Percentiles rank a stretch among this genome's conserved stretches.
Conservation (phyloP, 2,329 filamentous ascomycete genomes). For the Tetracladium maxilliforme region DNA sequence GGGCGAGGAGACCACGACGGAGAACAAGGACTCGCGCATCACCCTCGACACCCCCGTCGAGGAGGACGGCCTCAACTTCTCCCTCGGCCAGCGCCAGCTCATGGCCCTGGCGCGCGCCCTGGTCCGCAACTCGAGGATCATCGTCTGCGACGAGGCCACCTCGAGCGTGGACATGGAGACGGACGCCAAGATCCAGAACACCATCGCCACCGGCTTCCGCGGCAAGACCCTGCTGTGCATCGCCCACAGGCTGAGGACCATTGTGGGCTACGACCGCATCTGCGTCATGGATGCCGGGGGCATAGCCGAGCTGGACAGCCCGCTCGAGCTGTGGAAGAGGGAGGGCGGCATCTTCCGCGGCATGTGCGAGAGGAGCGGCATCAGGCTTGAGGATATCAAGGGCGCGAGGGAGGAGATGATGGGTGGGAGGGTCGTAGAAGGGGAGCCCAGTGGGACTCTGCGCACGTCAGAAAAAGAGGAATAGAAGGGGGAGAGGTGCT, state of each 20-base stretch:
- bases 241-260: constrained; percentile 81
- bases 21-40: constrained; percentile 38
- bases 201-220: constrained; percentile 71
- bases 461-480: no score
- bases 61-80: constrained; percentile 93
- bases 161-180: constrained; percentile 91
- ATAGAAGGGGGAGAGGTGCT: no score
- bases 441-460: no score
- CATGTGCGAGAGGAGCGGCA: constrained; percentile 52
- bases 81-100: constrained; percentile 83
- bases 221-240: constrained; percentile 87
- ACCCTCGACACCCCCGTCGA: constrained; percentile 77
- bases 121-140: constrained; percentile 77
- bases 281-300: constrained; percentile 86
- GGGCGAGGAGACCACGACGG: constrained; percentile 6
- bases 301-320: constrained; percentile 78
- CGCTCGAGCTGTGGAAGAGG: constrained; percentile 54
- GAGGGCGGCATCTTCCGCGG: constrained; percentile 60
- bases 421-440: no score
- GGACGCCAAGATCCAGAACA: constrained; percentile 85
- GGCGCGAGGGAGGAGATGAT: constrained; percentile 2
- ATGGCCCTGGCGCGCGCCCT: constrained; percentile 89
- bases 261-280: constrained; percentile 88
- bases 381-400: constrained; percentile 12
- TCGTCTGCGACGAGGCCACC: constrained; percentile 94